Base-by-base conservation (phyloP, 257 asterid species). In the Misopates orontium region DNA sequence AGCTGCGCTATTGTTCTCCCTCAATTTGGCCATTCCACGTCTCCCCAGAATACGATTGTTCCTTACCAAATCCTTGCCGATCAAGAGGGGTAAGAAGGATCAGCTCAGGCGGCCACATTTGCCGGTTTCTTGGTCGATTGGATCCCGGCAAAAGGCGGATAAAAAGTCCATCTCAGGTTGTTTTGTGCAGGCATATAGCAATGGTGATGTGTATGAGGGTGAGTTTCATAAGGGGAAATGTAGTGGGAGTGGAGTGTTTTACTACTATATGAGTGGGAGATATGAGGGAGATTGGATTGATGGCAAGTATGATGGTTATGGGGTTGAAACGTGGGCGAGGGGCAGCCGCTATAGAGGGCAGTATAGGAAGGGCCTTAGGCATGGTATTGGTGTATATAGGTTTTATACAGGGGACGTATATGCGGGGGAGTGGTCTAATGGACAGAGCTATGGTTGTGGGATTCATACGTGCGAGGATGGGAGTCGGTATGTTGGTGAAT, bases 131-230 rank as follows among this genome's bases (percentile, higher is more conserved):
- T 92, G 97, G 98, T 87, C 98, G 0, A 92, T 92, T 19, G 97
- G 97, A 39, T 81, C 95, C 0, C 64, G 89, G 44, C 80, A 77
- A 0, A 85, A 87, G 71, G 62, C 76, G 0, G 97, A 89, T 62
- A 89, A 85, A 13, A 82, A 71, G 74, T 67, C 77, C 0, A 81
- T 83, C 50, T 89, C 97, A 0, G 98, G 97, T 57, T 87, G 82
- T 66, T 84, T 69, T 74, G 97, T 89, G 66, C 90, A 89, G 74
- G 96, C 96, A 0, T 92, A 84, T 31, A 82, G 88, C 72, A 92
- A 92, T 23, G 97, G 98, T 44, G 98, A 92, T 80, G 97, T 92
- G 42, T 92, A 87, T 10, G 98, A 92, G 83, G 97, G 98, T 6
- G 97, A 92, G 80, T 92, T 85, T 76, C 95, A 92, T 47, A 87